These are phyloP conservation scores for Mrakia gelida DNA, from an alignment of 768 basidiomycete species.

Conservation along the genomic window DNA sequence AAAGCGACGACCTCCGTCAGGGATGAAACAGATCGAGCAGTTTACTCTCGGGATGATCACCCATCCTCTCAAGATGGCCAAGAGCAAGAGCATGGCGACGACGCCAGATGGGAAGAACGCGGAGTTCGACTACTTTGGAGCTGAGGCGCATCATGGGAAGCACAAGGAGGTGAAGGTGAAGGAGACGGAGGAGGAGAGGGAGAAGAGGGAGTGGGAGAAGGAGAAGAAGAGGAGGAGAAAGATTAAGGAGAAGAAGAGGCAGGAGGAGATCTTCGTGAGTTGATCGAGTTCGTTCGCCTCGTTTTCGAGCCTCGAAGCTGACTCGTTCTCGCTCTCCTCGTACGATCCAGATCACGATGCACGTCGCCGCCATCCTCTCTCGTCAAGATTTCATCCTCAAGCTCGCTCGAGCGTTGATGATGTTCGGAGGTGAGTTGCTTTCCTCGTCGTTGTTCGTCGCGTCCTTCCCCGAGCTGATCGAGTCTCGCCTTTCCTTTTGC, in stretches of 20 bases:
- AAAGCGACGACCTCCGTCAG: slow-evolving; percentile 19
- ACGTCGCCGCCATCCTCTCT: slow-evolving; percentile 72
- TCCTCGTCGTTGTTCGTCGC: slow-evolving; percentile 42
- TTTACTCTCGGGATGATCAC: slow-evolving; percentile 25
- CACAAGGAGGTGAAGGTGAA: slow-evolving; percentile 5
- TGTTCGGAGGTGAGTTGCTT: slow-evolving; percentile 40
- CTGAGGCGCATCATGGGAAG: not conserved
- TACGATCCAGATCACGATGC: slow-evolving; percentile 64
- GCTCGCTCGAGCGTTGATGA: slow-evolving; percentile 81
- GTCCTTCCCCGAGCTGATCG: not conserved
- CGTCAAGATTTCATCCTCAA: slow-evolving; percentile 82
- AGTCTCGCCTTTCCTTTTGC: slow-evolving; percentile 45
- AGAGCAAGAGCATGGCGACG: slow-evolving; percentile 16
- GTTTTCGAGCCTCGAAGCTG: not conserved
- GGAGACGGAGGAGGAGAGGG: slow-evolving; percentile 48
- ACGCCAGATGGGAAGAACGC: slow-evolving; percentile 40
- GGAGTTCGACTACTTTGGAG: slow-evolving; percentile 42
- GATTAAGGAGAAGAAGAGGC: slow-evolving; percentile 56
- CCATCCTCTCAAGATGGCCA: slow-evolving; percentile 28
- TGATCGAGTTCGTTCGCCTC: not conserved
- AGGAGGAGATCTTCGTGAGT: slow-evolving; percentile 71
- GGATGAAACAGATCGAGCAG: slow-evolving; percentile 27
- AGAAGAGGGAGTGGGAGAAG: slow-evolving; percentile 48
- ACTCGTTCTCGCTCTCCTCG: not conserved
- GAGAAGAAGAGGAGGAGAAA: slow-evolving; percentile 42